Percentiles rank a stretch among this genome's conserved stretches.
These are phyloP conservation scores for Camellia granthamiana DNA, from an alignment of 148 eudicot species.

Conservation along the genomic window DNA sequence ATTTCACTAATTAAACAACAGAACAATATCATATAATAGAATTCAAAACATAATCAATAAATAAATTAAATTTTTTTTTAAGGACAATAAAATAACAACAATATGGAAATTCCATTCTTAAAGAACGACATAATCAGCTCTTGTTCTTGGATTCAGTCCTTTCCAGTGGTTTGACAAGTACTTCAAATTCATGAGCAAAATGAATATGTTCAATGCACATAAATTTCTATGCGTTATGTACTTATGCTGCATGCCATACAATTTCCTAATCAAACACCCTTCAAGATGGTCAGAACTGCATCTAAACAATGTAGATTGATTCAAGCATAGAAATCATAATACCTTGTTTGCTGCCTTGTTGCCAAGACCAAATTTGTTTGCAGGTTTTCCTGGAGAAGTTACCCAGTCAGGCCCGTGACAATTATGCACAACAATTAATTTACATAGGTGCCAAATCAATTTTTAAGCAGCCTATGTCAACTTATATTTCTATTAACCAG, in stretches of 20 bases:
- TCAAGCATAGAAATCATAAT: conserved; percentile 5
- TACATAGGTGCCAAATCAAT: too few relatives aligned
- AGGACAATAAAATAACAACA: neutral
- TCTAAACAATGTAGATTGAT: neutral
- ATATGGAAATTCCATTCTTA: too few relatives aligned
- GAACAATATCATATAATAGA: neutral
- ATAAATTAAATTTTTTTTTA: too few relatives aligned
- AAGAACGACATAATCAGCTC: too few relatives aligned
- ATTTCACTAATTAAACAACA: neutral
- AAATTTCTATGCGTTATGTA: too few relatives aligned
- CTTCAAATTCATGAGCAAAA: neutral
- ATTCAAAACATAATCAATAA: neutral
- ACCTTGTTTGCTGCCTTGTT: conserved; percentile 89
- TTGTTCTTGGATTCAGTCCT: too few relatives aligned
- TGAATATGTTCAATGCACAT: neutral
- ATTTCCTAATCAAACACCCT: neutral
- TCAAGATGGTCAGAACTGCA: neutral
- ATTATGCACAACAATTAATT: too few relatives aligned
- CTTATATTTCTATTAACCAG: too few relatives aligned
- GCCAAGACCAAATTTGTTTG: conserved; percentile 92
- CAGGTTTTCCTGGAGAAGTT: conserved; percentile 70
- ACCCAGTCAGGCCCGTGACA: too few relatives aligned
- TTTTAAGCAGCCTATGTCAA: too few relatives aligned
- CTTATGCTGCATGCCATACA: neutral
- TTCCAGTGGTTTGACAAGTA: too few relatives aligned